phyloP scores from a whole-genome alignment of 176 grass and related monocot species.

The Secale cereale region DNA sequence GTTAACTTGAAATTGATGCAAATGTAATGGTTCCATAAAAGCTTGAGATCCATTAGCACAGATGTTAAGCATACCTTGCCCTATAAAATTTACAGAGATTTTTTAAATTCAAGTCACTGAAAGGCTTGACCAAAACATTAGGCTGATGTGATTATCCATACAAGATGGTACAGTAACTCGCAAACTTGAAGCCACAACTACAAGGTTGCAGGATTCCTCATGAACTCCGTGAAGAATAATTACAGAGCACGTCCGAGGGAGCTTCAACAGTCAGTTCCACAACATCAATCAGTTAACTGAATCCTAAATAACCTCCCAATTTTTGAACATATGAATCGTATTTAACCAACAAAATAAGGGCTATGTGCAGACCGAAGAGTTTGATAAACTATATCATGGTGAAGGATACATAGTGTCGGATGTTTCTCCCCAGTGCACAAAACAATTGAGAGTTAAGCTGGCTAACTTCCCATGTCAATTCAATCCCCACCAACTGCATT shows the following conservation, averaged over 20 bases:
- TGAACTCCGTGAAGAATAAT: neutral
- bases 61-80: neutral
- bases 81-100: neutral
- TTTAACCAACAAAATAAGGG: neutral
- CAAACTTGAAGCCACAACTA: neutral
- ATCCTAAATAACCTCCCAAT: neutral
- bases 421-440: neutral
- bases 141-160: neutral
- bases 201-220: neutral
- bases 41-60: neutral
- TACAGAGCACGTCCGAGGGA: neutral
- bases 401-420: neutral
- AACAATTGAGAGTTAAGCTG: neutral
- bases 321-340: neutral
- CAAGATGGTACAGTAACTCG: neutral
- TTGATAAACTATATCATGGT: neutral
- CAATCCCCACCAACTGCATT: neutral
- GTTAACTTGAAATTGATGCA: neutral
- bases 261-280: neutral
- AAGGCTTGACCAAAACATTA: neutral
- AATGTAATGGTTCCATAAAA: neutral
- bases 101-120: neutral
- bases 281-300: neutral
- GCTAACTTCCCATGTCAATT: neutral
- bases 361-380: neutral